Base-by-base conservation (phyloP, 129 eudicot genomes). In the Chrysanthemum seticuspe region DNA sequence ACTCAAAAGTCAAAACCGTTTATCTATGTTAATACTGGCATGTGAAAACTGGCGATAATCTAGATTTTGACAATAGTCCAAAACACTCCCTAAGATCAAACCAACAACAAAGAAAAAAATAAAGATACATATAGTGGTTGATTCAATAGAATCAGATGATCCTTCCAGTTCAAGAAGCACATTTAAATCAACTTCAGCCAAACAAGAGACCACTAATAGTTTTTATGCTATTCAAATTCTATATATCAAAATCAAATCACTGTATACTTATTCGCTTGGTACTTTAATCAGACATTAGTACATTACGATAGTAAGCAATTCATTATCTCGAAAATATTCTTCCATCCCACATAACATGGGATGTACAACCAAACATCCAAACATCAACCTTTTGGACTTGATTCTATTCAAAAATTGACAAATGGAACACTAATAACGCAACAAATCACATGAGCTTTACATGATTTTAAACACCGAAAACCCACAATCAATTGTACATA, bases 301-400 rank as follows among this genome's bases (percentile, higher is more conserved):
- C 21, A 40, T 44, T 61, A 44, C 56, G 56, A 19, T 13, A 56
- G 19, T 62, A 77, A 13, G 64, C 57, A 51, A 59, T 69, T 19
- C 76, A 52, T 51, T 50, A 70, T 69, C 76, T 70, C 19, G 49
- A 70, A 61, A 47, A 13, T 50, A 71, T 58, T 66, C 79, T n/a
- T 67, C 73, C 25, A 14, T 65, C 49, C 63, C 29, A 70, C 65
- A 75, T 18, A 50, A 59, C 9, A 72, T 45, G n/a, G 23, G 57
- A 27, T 4, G 40, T 23, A 31, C 27, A 52, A 52, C 1, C 6
- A 36, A 36, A 12, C 34, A 29, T 29, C 34, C 34, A 29, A 31
- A 25, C 15, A 12, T 5, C 57, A 3, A 40, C 29, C 25, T 71
- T 71, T 2, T 21, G 25, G 44, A 36, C 44, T 47, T 11, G 10